Evolutionary conservation across 129 eudicot species (phyloP).

Genomic region (Flaveria brownii): DNA sequence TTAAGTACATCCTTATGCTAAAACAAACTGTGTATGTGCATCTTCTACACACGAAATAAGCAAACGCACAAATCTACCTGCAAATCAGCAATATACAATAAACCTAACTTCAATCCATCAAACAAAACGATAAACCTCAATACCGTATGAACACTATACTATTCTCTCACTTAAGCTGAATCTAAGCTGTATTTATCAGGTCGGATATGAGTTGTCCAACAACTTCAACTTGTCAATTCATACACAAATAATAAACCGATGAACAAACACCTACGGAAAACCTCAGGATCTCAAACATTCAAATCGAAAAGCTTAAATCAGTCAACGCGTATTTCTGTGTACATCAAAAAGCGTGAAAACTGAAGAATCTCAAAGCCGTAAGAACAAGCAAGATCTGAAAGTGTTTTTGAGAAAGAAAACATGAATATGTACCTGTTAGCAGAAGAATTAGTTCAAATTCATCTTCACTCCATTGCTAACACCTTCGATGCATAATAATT

Average conservation of each 20-base stretch:
- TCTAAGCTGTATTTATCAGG: constrained; percentile 16
- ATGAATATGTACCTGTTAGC: constrained; percentile 11
- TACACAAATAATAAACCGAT: not conserved
- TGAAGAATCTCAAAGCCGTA: constrained; percentile 26
- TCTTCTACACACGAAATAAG: constrained; percentile 1
- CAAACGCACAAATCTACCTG: constrained; percentile 14
- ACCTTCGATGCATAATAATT: not conserved
- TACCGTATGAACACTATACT: constrained; percentile 7
- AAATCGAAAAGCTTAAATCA: constrained; percentile 10
- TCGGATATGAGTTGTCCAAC: constrained; percentile 24
- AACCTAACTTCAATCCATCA: constrained; percentile 23
- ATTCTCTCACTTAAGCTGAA: constrained; percentile 13
- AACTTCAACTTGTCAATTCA: constrained; percentile 10
- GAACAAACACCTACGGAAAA: constrained; percentile 17
- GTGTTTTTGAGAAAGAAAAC: constrained; percentile 8
- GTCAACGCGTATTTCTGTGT: constrained; percentile 16
- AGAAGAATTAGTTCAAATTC: constrained; percentile 16
- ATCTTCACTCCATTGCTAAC: constrained; percentile 13
- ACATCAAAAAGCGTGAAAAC: constrained; percentile 26
- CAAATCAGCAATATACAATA: not conserved
- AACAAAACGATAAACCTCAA: constrained; percentile 13
- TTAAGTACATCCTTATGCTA: too few relatives aligned
- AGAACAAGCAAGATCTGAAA: constrained; percentile 34
- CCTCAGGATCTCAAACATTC: not conserved
- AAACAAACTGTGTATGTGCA: constrained; percentile 1